phyloP scores from a whole-genome alignment of 2,329 filamentous ascomycete genomes.

The Colletotrichum cereale region DNA sequence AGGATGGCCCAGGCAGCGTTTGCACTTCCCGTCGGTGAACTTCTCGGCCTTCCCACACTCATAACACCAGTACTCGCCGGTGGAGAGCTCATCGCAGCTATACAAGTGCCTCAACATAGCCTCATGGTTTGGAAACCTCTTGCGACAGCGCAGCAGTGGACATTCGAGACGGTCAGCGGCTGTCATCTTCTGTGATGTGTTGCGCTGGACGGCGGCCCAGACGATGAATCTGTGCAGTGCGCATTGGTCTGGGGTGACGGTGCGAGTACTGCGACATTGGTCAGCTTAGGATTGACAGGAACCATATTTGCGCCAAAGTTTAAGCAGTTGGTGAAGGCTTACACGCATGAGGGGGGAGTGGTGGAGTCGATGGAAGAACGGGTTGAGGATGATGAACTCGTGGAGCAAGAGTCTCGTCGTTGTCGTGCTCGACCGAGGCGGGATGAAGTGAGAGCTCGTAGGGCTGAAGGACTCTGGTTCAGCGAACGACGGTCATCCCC shows the following conservation, averaged over 20 bases:
- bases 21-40: slow-evolving; percentile 65
- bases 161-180: slow-evolving; percentile 63
- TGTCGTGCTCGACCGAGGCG: slow-evolving; percentile 49
- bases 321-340: slow-evolving; percentile 44
- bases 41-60: slow-evolving; percentile 65
- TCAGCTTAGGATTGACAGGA: slow-evolving; percentile 16
- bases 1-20: slow-evolving; percentile 61
- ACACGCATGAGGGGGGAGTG: slow-evolving; percentile 50
- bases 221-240: slow-evolving; percentile 67
- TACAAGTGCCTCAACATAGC: slow-evolving; percentile 66
- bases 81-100: slow-evolving; percentile 60
- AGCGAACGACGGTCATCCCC: slow-evolving; percentile 45
- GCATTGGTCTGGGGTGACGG: slow-evolving; percentile 62
- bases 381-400: slow-evolving; percentile 44
- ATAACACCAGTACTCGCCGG: slow-evolving; percentile 69
- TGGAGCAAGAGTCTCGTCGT: slow-evolving; percentile 47
- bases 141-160: slow-evolving; percentile 64
- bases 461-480: slow-evolving; percentile 47
- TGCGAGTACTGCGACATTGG: slow-evolving; percentile 55
- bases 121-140: slow-evolving; percentile 64
- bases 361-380: slow-evolving; percentile 43
- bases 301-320: slow-evolving; percentile 1
- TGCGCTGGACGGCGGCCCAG: slow-evolving; percentile 68
- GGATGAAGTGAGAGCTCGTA: slow-evolving; percentile 50
- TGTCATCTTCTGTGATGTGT: slow-evolving; percentile 61